Conservation (phyloP, 768 basidiomycete genomes). For the Xerocomellus chrysenteron region DNA sequence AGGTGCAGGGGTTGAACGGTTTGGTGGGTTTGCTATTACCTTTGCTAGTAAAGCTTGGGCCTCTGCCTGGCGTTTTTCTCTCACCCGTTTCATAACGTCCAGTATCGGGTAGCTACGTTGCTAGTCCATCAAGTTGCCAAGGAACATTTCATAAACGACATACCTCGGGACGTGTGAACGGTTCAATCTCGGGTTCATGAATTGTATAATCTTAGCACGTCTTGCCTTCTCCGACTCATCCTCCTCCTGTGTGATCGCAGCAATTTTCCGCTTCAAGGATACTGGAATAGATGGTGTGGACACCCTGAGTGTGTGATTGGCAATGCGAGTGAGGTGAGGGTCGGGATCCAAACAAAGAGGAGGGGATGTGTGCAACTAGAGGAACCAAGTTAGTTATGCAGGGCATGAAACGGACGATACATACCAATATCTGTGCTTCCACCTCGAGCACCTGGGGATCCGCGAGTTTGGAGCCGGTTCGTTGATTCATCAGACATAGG, state of each 20-base stretch:
- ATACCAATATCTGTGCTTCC: constrained; percentile 71
- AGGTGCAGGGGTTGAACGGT: constrained; percentile 27
- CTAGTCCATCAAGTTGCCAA: constrained; percentile 1
- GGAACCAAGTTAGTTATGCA: constrained; percentile 7
- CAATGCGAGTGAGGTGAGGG: constrained; percentile 71
- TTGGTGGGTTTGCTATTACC: constrained; percentile 31
- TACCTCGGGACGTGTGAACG: constrained; percentile 51
- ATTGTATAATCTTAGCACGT: constrained; percentile 71
- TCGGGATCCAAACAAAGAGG: constrained; percentile 82
- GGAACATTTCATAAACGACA: constrained; percentile 9
- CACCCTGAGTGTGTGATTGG: constrained; percentile 69
- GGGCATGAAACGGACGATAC: constrained; percentile 16
- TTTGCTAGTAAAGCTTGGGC: constrained; percentile 24
- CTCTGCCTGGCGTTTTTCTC: constrained; percentile 28
- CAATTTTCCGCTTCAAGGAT: constrained; percentile 76
- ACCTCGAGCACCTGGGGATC: constrained; percentile 72
- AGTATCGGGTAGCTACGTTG: constrained; percentile 53
- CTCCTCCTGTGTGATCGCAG: constrained; percentile 67
- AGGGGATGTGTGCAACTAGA: constrained; percentile 68
- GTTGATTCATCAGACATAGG: constrained; percentile 66
- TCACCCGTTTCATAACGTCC: constrained; percentile 43
- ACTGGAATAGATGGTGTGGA: constrained; percentile 71
- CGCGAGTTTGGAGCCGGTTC: constrained; percentile 57
- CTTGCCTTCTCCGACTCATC: constrained; percentile 75
- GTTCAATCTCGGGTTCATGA: constrained; percentile 66